Percentiles rank a stretch among this genome's conserved stretches.
phyloP scores from a whole-genome alignment of 345 rosid species.

The Gossypium turneri region DNA sequence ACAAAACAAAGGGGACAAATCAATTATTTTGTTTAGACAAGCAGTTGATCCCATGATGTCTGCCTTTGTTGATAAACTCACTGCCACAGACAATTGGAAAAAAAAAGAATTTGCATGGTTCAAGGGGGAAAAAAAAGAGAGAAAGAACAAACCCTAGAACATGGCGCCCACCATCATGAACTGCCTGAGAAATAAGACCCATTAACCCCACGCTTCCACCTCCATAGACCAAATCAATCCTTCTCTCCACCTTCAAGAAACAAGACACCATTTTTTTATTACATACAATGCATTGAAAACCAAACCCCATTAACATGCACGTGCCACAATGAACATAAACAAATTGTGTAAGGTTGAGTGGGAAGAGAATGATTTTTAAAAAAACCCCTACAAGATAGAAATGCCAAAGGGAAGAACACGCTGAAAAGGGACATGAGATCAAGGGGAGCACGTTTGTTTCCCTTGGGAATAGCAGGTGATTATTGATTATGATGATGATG shows the following conservation, averaged over 20 bases:
- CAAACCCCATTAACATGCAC: slow-evolving; percentile 37
- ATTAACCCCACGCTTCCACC: slow-evolving; percentile 97
- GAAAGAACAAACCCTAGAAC: slow-evolving; percentile 78
- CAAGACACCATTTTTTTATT: slow-evolving; percentile 8
- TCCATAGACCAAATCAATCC: slow-evolving; percentile 94
- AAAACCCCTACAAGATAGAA: background rate
- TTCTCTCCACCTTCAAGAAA: slow-evolving; percentile 74
- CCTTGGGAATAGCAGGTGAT: slow-evolving; percentile 21
- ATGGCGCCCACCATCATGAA: slow-evolving; percentile 99
- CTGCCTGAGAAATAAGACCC: slow-evolving; percentile 98
- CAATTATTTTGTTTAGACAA: slow-evolving; percentile 11
- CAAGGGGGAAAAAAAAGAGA: slow-evolving; percentile 15
- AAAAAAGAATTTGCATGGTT: slow-evolving; percentile 27
- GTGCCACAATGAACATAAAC: slow-evolving; percentile 18
- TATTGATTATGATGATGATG: background rate
- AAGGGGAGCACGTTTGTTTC: slow-evolving; percentile 56
- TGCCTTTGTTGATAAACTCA: slow-evolving; percentile 25
- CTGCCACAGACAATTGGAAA: slow-evolving; percentile 16
- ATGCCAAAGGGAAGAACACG: slow-evolving; percentile 24
- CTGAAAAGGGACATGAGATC: slow-evolving; percentile 43
- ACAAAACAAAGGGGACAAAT: slow-evolving; percentile 5
- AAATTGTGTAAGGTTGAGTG: background rate
- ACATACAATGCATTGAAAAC: slow-evolving; percentile 28
- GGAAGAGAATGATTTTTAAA: background rate
- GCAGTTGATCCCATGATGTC: slow-evolving; percentile 55